These are phyloP conservation scores for Phytopythium delawarense DNA, from an alignment of 352 stramenopile species.

Conservation along the genomic window DNA sequence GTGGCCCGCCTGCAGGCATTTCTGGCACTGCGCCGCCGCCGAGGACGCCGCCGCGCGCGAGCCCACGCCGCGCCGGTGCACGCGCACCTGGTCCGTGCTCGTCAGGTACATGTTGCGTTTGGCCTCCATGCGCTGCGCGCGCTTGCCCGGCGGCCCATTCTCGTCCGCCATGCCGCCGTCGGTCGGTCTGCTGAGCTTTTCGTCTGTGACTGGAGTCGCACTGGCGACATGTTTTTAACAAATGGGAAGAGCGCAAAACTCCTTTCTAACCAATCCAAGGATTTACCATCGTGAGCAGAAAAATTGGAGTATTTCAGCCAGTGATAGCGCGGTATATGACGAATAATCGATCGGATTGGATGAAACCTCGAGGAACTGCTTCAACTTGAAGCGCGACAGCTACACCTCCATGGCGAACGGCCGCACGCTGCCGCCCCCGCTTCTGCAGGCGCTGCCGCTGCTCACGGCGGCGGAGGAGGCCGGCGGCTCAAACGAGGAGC, in stretches of 20 bases:
- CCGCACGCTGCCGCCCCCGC: neutral
- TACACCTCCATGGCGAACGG: constrained; percentile 5
- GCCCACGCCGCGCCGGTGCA: constrained; percentile 40
- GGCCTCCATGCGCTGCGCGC: constrained; percentile 67
- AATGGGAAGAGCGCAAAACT: neutral
- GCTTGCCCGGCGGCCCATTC: constrained; percentile 52
- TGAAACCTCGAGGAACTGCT: neutral
- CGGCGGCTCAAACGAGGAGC: constrained; percentile 13
- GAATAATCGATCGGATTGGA: neutral
- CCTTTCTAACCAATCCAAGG: neutral
- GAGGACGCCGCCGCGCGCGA: constrained; percentile 10
- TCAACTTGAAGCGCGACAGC: constrained; percentile 10
- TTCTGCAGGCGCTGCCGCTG: neutral
- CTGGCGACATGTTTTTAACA: neutral
- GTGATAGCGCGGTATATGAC: neutral
- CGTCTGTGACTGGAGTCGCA: constrained; percentile 1
- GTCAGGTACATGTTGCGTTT: constrained; percentile 82
- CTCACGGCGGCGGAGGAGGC: neutral
- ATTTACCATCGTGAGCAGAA: neutral
- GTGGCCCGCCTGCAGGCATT: constrained; percentile 72
- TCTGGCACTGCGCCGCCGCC: constrained; percentile 66
- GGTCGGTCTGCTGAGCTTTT: neutral
- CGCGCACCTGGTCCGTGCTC: constrained; percentile 68
- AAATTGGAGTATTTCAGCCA: constrained; percentile 5
- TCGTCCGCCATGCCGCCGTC: constrained; percentile 8